Percentiles rank a stretch among this genome's conserved stretches.
phyloP scores from a whole-genome alignment of 2,329 filamentous ascomycete species.

The Fusarium xyrophilum region DNA sequence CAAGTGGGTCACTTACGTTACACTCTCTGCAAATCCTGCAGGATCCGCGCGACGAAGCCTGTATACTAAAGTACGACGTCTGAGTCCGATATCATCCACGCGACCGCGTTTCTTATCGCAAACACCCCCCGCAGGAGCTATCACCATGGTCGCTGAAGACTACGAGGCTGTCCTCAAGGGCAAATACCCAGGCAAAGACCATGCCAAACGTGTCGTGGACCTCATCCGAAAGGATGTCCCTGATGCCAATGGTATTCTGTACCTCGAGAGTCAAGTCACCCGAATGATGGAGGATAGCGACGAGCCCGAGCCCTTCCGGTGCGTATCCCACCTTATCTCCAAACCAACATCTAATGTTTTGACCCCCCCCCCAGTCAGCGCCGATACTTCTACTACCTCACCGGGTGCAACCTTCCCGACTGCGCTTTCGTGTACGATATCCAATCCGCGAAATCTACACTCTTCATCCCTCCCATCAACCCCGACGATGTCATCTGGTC shows the following conservation, averaged over 20 bases:
- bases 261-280: slow-evolving; percentile 84
- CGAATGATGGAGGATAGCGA: slow-evolving; percentile 90
- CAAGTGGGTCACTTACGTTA: too few relatives aligned
- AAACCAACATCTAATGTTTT: neutral
- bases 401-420: slow-evolving; percentile 81
- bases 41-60: neutral
- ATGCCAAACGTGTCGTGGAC: slow-evolving; percentile 83
- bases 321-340: slow-evolving; percentile 30
- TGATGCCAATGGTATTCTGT: slow-evolving; percentile 73
- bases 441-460: slow-evolving; percentile 71
- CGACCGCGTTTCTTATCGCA: neutral
- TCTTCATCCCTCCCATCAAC: slow-evolving; percentile 91
- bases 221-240: slow-evolving; percentile 74
- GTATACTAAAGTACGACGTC: neutral
- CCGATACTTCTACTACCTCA: slow-evolving; percentile 93
- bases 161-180: slow-evolving; percentile 63
- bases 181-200: slow-evolving; percentile 84
- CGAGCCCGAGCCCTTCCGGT: slow-evolving; percentile 81
- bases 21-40: neutral
- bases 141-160: slow-evolving; percentile 49
- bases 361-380: slow-evolving; percentile 68
- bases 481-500: slow-evolving; percentile 94
- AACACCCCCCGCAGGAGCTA: slow-evolving; percentile 3
- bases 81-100: neutral
- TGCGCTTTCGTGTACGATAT: slow-evolving; percentile 84